Evolutionary conservation across 805 yeast genomes (phyloP), one percentile per base, ranked within the genome.

Genomic region (Komagataella kurtzmanii): DNA sequence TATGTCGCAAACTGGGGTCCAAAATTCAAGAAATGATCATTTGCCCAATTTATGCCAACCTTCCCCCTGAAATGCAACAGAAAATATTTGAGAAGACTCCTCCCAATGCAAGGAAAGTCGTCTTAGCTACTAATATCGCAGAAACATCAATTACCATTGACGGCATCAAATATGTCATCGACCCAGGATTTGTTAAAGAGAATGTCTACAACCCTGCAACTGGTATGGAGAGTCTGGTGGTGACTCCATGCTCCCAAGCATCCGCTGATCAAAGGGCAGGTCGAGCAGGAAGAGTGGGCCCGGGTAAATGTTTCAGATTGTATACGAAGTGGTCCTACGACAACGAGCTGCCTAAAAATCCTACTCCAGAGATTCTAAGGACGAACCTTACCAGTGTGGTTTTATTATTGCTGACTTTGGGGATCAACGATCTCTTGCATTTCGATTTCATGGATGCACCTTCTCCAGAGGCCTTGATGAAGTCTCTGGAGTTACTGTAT

Each of bases 241-340:
- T 93, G 4, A 79, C 83, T 14, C 95, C 97, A 0, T 88, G 95
- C 56, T 90, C 98, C 0, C 82, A 83, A 60, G 99, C 99, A 0
- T 89, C 96, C 46, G 97, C 97, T 0, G 90, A 88, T 60, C 99
- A 93, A 68, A 74, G 99, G 61, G 90, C 97, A 1, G 99, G 99
- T 63, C 80, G 99, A 71, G 99, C 98, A 5, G 99, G 99, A 46
- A 83, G 99, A 71, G 89, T 95, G 6, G 90, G 96, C 1, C 97
- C 98, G 0, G 99, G 99, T 17, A 87, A 88, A 62, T 93, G 98
- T 66, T 93, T 85, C 61, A 65, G 99, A 44, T 69, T 93, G 19
- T 93, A 81, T 62, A 91, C 99, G 0, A 87, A 88, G 62, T 75
- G 85, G 76, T 81, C 93, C 0, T 93, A 79, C 58, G 72, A 78